Conservation (phyloP, 345 rosid genomes). For the Erysimum cheiranthoides region DNA sequence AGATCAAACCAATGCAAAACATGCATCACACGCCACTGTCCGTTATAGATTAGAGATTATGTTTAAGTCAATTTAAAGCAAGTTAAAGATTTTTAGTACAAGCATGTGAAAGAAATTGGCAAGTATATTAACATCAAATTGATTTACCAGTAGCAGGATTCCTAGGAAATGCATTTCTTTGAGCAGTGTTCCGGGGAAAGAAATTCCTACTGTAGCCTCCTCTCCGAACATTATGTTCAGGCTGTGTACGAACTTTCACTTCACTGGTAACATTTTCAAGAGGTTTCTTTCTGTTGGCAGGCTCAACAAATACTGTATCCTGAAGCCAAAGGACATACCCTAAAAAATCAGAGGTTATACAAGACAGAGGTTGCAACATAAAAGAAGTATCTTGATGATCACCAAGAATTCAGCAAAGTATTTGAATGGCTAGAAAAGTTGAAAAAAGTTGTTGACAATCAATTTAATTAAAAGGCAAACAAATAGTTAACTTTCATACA, state of each 20-base stretch:
- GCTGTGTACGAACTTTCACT: constrained; percentile 17
- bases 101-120: not conserved
- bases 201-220: constrained; percentile 4
- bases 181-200: not conserved
- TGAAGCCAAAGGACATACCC: constrained; percentile 9
- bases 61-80: constrained; percentile 3
- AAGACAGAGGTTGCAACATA: not conserved
- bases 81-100: not conserved
- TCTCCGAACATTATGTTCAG: constrained; percentile 15
- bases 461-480: not conserved
- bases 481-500: not conserved
- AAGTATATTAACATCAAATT: not conserved
- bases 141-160: constrained; percentile 20
- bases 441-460: not conserved
- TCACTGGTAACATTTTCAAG: constrained; percentile 18
- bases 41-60: not conserved
- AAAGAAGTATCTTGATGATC: not conserved
- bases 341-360: constrained; percentile 7
- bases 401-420: not conserved
- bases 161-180: constrained; percentile 2
- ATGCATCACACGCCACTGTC: not conserved
- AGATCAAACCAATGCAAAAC: not conserved
- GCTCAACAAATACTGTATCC: not conserved
- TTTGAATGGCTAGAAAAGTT: constrained; percentile 1
- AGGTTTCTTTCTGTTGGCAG: not conserved